Percentiles rank a stretch among this genome's conserved stretches.
These are phyloP conservation scores for Cairneyella variabilis DNA, from an alignment of 495 filamentous ascomycete genomes.

Conservation along the genomic window DNA sequence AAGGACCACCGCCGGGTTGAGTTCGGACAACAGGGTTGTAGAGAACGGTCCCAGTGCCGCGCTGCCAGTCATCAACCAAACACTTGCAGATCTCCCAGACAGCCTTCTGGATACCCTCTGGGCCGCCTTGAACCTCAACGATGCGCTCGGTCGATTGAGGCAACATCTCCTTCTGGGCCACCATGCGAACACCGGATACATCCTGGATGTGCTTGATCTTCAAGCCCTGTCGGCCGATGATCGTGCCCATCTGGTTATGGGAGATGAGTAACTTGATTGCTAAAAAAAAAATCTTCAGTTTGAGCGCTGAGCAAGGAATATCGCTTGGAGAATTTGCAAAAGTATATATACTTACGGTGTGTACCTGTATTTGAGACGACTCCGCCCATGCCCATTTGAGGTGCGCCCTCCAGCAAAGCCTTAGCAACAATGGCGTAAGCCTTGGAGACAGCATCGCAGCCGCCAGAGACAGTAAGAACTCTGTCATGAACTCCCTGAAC, in stretches of 20 bases:
- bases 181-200: constrained; percentile 94
- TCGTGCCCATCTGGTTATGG: constrained; percentile 99
- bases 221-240: constrained; percentile 91
- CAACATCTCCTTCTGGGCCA: constrained; percentile 98
- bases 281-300: no score
- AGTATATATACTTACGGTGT: constrained; percentile 68
- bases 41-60: constrained; percentile 90
- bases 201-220: constrained; percentile 99
- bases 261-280: constrained; percentile 97
- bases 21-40: constrained; percentile 95
- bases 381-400: constrained; percentile 91
- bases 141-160: constrained; percentile 98
- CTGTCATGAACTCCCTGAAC: constrained; percentile 96
- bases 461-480: constrained; percentile 89
- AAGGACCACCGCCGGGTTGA: constrained; percentile 41
- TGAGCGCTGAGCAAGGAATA: no score
- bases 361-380: constrained; percentile 79
- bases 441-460: constrained; percentile 77
- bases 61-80: constrained; percentile 94
- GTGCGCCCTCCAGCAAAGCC: constrained; percentile 86
- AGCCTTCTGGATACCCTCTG: constrained; percentile 91
- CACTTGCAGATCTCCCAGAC: constrained; percentile 99
- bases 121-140: constrained; percentile 90
- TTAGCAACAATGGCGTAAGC: constrained; percentile 93
- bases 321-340: background rate